Evolutionary conservation across 495 filamentous ascomycete species (phyloP).

Genomic region (Neurospora sp.): DNA sequence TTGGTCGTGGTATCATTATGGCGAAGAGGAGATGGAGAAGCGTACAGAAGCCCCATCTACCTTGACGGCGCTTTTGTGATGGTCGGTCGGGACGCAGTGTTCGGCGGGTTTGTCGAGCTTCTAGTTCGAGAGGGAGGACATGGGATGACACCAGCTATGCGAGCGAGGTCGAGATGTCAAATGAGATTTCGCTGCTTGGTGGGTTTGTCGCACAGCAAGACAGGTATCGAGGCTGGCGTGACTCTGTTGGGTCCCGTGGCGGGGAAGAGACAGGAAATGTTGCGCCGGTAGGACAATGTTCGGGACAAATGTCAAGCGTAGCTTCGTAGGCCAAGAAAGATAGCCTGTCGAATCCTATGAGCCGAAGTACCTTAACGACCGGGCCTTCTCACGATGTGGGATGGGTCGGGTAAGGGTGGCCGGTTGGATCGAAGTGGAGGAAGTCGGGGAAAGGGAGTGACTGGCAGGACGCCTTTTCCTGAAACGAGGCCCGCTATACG

Average conservation of each 20-base stretch:
- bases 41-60: background rate
- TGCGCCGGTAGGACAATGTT: background rate
- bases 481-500: background rate
- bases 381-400: background rate
- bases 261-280: background rate
- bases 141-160: background rate
- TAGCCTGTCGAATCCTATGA: background rate
- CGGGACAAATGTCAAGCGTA: background rate
- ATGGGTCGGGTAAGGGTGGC: background rate
- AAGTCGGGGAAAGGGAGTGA: background rate
- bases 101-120: background rate
- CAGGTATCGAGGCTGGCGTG: background rate
- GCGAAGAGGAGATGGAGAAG: background rate
- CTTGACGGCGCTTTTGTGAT: background rate
- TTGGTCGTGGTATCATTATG: background rate
- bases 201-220: background rate
- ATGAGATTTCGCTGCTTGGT: background rate
- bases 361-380: background rate
- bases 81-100: background rate
- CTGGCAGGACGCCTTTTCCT: background rate
- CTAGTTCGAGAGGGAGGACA: background rate
- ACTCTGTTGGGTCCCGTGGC: background rate
- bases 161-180: background rate
- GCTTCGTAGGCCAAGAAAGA: background rate
- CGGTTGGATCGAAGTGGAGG: background rate